Conservation (phyloP, 768 basidiomycete species). For the Tremella mesenterica region DNA sequence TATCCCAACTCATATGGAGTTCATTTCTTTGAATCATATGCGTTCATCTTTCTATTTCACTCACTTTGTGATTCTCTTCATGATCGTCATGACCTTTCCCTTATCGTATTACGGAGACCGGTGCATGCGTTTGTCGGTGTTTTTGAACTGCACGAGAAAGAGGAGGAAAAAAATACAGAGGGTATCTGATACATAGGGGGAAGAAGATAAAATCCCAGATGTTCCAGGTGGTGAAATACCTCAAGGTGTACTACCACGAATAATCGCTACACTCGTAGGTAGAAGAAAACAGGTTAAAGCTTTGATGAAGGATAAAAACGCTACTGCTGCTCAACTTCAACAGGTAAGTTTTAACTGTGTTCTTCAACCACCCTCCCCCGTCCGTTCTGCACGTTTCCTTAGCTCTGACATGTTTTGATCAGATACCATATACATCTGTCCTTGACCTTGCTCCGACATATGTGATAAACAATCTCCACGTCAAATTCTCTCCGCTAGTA, state of each 20-base stretch:
- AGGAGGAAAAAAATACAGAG: background rate
- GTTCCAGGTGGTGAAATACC: conserved; percentile 62
- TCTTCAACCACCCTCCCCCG: background rate
- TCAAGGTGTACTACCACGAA: conserved; percentile 88
- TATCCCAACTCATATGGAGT: background rate
- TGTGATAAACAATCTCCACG: too few relatives aligned
- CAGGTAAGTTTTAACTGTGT: conserved; percentile 72
- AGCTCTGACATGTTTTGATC: background rate
- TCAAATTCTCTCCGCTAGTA: too few relatives aligned
- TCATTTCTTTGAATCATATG: background rate
- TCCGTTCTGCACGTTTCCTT: background rate
- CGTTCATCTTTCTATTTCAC: too few relatives aligned
- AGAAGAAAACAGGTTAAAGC: conserved; percentile 83
- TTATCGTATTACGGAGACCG: too few relatives aligned
- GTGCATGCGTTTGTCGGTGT: conserved; percentile 2
- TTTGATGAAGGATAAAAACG: conserved; percentile 76
- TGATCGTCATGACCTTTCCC: too few relatives aligned
- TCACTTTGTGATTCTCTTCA: too few relatives aligned
- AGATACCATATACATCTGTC: too few relatives aligned
- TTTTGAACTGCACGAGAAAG: background rate
- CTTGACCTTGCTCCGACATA: too few relatives aligned
- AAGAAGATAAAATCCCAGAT: conserved; percentile 81
- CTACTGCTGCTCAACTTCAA: conserved; percentile 63
- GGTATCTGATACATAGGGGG: conserved; percentile 46
- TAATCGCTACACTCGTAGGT: conserved; percentile 91